phyloP scores from a whole-genome alignment of 208 protist genomes.

The Trypanosoma mega region DNA sequence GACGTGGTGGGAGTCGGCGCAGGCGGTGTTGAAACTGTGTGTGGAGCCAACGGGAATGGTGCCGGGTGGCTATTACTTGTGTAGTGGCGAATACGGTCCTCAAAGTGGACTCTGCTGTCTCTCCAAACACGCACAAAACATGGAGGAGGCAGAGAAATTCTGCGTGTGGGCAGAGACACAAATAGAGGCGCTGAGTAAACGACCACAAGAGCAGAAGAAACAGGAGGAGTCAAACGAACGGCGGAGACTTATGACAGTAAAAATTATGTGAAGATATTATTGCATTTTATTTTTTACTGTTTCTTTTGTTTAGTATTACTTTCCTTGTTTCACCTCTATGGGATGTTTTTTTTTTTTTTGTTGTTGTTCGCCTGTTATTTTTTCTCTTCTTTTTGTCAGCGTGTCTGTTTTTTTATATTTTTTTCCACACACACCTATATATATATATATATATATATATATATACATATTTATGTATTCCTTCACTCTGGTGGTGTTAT shows the following conservation, averaged over 20 bases:
- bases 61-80: constrained; percentile 82
- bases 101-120: constrained; percentile 65
- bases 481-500: neutral
- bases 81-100: constrained; percentile 65
- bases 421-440: neutral
- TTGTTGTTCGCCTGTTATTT: neutral
- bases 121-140: constrained; percentile 46
- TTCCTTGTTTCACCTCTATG: neutral
- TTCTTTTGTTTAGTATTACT: constrained; percentile 4
- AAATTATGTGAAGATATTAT: neutral
- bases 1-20: constrained; percentile 77
- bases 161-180: constrained; percentile 44
- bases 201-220: constrained; percentile 2
- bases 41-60: constrained; percentile 55
- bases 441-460: constrained; percentile 1
- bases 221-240: neutral
- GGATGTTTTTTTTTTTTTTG: neutral
- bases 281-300: neutral
- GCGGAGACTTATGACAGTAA: constrained; percentile 18
- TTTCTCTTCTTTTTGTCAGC: neutral
- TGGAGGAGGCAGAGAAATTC: constrained; percentile 36
- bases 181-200: constrained; percentile 24
- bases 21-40: constrained; percentile 58
- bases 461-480: neutral
- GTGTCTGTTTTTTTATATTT: neutral